A percentile compares a stretch with the other conserved stretches of the same genome.
Conservation (phyloP, 331 rosid genomes). For the Telfairia occidentalis region DNA sequence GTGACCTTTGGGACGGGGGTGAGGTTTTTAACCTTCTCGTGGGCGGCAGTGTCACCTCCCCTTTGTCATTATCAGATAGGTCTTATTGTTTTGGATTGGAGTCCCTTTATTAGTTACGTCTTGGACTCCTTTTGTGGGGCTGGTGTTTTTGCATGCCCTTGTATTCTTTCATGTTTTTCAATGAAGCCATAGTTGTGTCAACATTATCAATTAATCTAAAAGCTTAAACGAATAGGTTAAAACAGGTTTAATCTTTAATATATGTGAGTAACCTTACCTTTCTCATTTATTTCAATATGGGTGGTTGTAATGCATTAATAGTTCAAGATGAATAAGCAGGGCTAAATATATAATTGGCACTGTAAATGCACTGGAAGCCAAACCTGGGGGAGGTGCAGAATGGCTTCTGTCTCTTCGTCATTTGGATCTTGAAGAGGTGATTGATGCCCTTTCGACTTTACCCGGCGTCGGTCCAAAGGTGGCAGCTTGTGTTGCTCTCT, state of each 20-base stretch:
- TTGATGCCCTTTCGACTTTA: constrained; percentile 48
- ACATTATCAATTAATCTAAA: not conserved
- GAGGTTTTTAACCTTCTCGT: no score
- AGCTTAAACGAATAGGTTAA: no score
- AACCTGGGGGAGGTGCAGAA: constrained; percentile 65
- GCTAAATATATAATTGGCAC: constrained; percentile 72
- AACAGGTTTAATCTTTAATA: not conserved
- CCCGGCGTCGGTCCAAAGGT: constrained; percentile 99
- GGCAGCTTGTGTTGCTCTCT: constrained; percentile 91
- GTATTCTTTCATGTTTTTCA: no score
- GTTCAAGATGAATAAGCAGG: constrained; percentile 24
- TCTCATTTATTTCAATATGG: not conserved
- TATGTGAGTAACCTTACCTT: not conserved
- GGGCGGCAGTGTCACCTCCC: no score
- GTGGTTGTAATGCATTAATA: not conserved
- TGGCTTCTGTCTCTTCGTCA: constrained; percentile 74
- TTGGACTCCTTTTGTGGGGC: no score
- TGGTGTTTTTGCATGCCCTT: no score
- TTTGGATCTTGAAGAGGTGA: constrained; percentile 50
- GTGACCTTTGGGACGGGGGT: no score
- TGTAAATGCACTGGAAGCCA: constrained; percentile 47
- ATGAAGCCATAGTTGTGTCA: no score
- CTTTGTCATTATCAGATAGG: no score
- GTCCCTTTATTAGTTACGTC: no score
- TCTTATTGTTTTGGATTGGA: no score